Conservation (phyloP, 345 rosid genomes). For the Geranium brycei region DNA sequence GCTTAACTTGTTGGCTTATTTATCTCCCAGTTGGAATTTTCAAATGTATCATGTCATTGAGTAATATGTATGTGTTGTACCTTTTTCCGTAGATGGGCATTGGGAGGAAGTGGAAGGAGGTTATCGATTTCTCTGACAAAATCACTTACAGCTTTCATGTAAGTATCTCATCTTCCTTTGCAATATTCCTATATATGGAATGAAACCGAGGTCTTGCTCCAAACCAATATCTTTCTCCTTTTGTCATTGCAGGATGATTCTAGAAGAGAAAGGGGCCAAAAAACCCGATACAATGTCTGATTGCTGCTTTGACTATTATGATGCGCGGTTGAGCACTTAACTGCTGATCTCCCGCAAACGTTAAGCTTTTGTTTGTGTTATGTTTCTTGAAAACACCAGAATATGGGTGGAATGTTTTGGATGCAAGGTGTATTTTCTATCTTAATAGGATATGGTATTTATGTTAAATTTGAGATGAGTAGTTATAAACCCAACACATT, state of each 20-base stretch:
- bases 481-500: too few relatives aligned
- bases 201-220: not conserved
- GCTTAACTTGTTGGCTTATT: not conserved
- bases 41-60: not conserved
- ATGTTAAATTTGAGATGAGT: not conserved
- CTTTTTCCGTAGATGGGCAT: constrained; percentile 47
- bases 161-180: constrained; percentile 11
- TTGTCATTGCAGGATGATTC: constrained; percentile 60
- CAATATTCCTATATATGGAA: constrained; percentile 1
- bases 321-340: not conserved
- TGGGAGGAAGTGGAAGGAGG: constrained; percentile 95
- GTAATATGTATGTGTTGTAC: not conserved
- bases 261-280: constrained; percentile 38
- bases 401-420: constrained; percentile 8
- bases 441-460: not conserved
- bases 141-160: constrained; percentile 76
- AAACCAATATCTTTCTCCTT: constrained; percentile 1
- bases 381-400: not conserved
- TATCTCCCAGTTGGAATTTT: not conserved
- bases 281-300: constrained; percentile 55
- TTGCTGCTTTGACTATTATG: constrained; percentile 1
- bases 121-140: constrained; percentile 56
- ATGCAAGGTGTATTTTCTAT: not conserved
- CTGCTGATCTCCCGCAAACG: not conserved
- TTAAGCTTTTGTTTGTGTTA: constrained; percentile 2